These are phyloP conservation scores for Solanum hybrid DNA, from an alignment of 305 asterid genomes.

Conservation along the genomic window DNA sequence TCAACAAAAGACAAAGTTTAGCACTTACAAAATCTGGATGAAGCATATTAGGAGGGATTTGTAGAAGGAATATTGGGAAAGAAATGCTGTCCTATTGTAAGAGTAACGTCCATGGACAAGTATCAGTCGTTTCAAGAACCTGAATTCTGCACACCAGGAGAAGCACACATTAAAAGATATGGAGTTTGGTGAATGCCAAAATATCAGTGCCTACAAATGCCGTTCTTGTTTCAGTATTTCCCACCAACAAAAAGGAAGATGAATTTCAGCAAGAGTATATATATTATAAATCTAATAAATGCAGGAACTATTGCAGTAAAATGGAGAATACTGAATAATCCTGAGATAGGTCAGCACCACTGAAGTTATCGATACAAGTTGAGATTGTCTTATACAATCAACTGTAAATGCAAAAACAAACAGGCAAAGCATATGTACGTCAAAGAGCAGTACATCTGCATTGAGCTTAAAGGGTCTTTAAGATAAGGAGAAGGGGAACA, in stretches of 20 bases:
- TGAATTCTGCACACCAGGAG: slow-evolving; percentile 66
- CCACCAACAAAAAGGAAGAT: neutral
- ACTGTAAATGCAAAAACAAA: neutral
- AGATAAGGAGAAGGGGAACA: neutral
- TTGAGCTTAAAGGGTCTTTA: neutral
- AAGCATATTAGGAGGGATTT: slow-evolving; percentile 88
- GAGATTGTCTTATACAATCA: neutral
- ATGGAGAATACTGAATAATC: neutral
- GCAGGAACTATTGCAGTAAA: neutral
- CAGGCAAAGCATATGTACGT: neutral
- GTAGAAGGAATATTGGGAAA: slow-evolving; percentile 93
- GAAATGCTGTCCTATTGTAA: slow-evolving; percentile 92
- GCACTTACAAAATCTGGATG: slow-evolving; percentile 92
- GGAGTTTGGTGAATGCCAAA: neutral
- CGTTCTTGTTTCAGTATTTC: neutral
- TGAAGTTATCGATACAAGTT: neutral
- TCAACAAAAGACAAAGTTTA: neutral
- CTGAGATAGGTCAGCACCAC: neutral
- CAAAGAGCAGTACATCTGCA: neutral
- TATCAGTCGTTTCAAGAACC: slow-evolving; percentile 85
- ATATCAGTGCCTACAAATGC: neutral
- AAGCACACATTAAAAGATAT: neutral
- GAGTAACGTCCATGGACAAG: slow-evolving; percentile 98
- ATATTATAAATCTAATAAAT: neutral
- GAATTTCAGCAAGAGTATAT: neutral